A percentile compares a stretch with the other conserved stretches of the same genome.
Conservation (phyloP, 2,329 filamentous ascomycete genomes). For the Trichoderma atroviride region DNA sequence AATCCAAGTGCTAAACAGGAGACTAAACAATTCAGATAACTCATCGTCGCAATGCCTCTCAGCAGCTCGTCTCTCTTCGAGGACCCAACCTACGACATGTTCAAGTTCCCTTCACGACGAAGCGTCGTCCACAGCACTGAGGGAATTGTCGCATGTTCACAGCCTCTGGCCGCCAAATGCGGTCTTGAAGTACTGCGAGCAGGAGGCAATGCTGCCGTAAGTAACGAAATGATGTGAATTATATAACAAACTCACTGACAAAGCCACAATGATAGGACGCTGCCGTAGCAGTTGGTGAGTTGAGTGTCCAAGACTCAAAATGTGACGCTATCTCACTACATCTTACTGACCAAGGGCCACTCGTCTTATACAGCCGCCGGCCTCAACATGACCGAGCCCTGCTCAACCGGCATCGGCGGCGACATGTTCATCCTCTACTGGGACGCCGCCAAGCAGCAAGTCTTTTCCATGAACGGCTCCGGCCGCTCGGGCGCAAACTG, state of each 20-base stretch:
- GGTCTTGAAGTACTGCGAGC: conserved; percentile 82
- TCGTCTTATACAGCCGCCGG: conserved; percentile 66
- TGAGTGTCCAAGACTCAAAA: no score
- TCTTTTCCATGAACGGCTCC: conserved; percentile 88
- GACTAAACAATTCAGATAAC: not conserved
- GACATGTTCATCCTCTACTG: conserved; percentile 98
- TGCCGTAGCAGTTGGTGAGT: conserved; percentile 81
- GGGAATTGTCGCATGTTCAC: conserved; percentile 87
- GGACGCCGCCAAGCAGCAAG: conserved; percentile 77
- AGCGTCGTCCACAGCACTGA: conserved; percentile 93
- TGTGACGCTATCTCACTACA: no score
- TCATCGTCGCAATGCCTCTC: conserved; percentile 45
- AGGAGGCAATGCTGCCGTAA: conserved; percentile 90
- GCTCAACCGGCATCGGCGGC: conserved; percentile 91
- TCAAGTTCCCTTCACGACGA: conserved; percentile 74
- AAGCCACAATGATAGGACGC: conserved; percentile 67
- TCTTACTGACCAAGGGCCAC: not conserved
- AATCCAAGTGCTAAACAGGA: not conserved
- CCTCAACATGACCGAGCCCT: conserved; percentile 90
- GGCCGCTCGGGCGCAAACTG: conserved; percentile 75
- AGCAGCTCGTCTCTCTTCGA: conserved; percentile 52
- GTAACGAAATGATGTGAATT: conserved; percentile 35
- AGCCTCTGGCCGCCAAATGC: conserved; percentile 86
- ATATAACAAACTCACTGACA: not conserved
- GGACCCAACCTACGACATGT: conserved; percentile 53